A percentile compares a stretch with the other conserved stretches of the same genome.
Evolutionary conservation across 2,329 filamentous ascomycete species (phyloP).

Genomic region (Paracoccidioides lutzii): DNA sequence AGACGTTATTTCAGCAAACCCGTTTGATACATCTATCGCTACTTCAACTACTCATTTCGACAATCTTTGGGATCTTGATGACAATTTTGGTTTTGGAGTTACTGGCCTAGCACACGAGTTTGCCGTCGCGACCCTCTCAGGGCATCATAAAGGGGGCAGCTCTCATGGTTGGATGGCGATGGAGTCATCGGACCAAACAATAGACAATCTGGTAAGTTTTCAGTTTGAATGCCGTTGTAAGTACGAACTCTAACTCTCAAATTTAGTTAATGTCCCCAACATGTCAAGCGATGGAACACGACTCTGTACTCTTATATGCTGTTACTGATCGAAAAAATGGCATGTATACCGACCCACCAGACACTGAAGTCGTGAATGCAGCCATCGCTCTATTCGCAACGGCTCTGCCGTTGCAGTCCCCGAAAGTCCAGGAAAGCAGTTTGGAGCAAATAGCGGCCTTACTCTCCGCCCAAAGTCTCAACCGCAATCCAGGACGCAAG

Average conservation of each 20-base stretch:
- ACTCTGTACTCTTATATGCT: slow-evolving; percentile 67
- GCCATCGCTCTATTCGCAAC: slow-evolving; percentile 89
- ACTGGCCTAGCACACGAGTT: slow-evolving; percentile 74
- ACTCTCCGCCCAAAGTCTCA: slow-evolving; percentile 63
- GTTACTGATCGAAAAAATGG: slow-evolving; percentile 35
- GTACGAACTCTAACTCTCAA: slow-evolving; percentile 8
- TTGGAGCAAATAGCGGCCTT: slow-evolving; percentile 88
- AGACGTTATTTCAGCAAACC: slow-evolving; percentile 56
- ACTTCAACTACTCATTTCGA: slow-evolving; percentile 83
- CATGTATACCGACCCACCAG: slow-evolving; percentile 59
- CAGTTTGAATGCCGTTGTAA: neutral
- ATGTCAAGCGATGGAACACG: slow-evolving; percentile 75
- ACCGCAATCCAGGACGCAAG: slow-evolving; percentile 75
- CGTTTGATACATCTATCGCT: slow-evolving; percentile 80
- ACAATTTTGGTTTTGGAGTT: slow-evolving; percentile 90
- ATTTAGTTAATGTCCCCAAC: slow-evolving; percentile 46
- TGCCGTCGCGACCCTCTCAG: slow-evolving; percentile 55
- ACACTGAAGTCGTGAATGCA: slow-evolving; percentile 87
- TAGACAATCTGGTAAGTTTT: slow-evolving; percentile 31
- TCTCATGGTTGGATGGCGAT: slow-evolving; percentile 34
- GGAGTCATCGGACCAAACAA: slow-evolving; percentile 25
- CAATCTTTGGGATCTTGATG: slow-evolving; percentile 84
- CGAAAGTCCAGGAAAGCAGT: slow-evolving; percentile 90
- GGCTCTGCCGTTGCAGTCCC: slow-evolving; percentile 72
- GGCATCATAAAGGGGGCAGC: slow-evolving; percentile 51